Base-by-base conservation (phyloP, 2,329 filamentous ascomycete genomes). In the Scedosporium boydii region DNA sequence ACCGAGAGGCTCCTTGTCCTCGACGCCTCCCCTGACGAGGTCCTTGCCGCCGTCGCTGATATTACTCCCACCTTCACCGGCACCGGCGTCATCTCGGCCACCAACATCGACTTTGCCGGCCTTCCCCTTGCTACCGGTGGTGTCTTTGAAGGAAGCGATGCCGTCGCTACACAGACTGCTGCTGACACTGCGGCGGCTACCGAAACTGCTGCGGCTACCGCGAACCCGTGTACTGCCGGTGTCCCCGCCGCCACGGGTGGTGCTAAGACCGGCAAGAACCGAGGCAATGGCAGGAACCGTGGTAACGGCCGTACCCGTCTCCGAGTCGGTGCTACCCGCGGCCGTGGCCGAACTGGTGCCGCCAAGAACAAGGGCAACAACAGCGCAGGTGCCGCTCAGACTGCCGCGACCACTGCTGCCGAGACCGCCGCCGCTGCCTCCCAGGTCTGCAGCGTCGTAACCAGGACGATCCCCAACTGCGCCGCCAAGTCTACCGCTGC, bases 21-120 rank as follows among this genome's bases (percentile, higher is more conserved):
- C 38, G 82, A 85, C 64, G 80, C 80, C 23, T 80, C 76, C 0
- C 73, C 76, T 12, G 81, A 74, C 3, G 82, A 85, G 71, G 79
- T 85, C 64, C 67, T 71, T 10, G 75, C 78, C 7, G 82, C 80
- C 4, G 79, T 80, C 42, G 74, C 75, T 27, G 76, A 69, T 65
- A 69, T 74, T 48, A 63, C 67, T 58, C 68, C 69, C 26, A 73
- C 71, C 4, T 70, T 74, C 59, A 72, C 70, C 0, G 71, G 72
- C 3, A 73, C 70, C 7, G 71, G 70, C 6, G 68, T 66, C 38
- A 72, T 74, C 63, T 65, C 64, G 51, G 68, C 66, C 5, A 69
- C 66, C 44, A 69, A 66, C 46, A 68, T 68, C 29, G 64, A 67
- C 64, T 68, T 71, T 29, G 66, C 62, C 42, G 64, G 69, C 58